Evolutionary conservation across 2,329 filamentous ascomycete genomes (phyloP).

Genomic region (Colletotrichum salicis): DNA sequence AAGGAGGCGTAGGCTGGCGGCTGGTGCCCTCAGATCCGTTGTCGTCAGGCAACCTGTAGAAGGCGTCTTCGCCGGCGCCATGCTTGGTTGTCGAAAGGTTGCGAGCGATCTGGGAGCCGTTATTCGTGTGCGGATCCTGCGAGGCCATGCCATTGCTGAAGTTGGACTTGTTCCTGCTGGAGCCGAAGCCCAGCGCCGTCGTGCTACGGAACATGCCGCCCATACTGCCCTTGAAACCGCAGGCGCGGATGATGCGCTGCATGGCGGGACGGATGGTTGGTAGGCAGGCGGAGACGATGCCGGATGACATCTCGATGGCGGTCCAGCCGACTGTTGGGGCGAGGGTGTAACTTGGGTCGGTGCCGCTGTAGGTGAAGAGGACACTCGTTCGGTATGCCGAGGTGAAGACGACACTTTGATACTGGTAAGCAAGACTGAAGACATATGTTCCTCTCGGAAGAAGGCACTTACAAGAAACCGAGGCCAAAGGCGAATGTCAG

Average conservation of each 20-base stretch:
- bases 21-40: slow-evolving; percentile 40
- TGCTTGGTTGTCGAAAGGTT: slow-evolving; percentile 23
- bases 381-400: slow-evolving; percentile 59
- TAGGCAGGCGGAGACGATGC: slow-evolving; percentile 64
- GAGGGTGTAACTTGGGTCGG: slow-evolving; percentile 58
- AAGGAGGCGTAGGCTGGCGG: neutral
- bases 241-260: slow-evolving; percentile 47
- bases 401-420: slow-evolving; percentile 55
- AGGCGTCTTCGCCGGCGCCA: slow-evolving; percentile 36
- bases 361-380: slow-evolving; percentile 54
- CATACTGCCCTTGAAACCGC: slow-evolving; percentile 51
- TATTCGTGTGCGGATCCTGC: slow-evolving; percentile 19
- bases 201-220: slow-evolving; percentile 44
- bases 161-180: slow-evolving; percentile 37
- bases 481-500: slow-evolving; percentile 56
- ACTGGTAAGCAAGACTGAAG: neutral
- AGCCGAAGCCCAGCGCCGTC: slow-evolving; percentile 39
- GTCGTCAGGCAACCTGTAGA: slow-evolving; percentile 48
- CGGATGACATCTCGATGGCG: slow-evolving; percentile 59
- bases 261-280: slow-evolving; percentile 62
- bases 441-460: fast-evolving
- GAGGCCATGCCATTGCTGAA: slow-evolving; percentile 34
- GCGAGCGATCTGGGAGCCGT: slow-evolving; percentile 6
- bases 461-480: slow-evolving; percentile 53
- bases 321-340: slow-evolving; percentile 59